Conservation (phyloP, 164 flowering plant genomes). For the Akebia trifoliata region DNA sequence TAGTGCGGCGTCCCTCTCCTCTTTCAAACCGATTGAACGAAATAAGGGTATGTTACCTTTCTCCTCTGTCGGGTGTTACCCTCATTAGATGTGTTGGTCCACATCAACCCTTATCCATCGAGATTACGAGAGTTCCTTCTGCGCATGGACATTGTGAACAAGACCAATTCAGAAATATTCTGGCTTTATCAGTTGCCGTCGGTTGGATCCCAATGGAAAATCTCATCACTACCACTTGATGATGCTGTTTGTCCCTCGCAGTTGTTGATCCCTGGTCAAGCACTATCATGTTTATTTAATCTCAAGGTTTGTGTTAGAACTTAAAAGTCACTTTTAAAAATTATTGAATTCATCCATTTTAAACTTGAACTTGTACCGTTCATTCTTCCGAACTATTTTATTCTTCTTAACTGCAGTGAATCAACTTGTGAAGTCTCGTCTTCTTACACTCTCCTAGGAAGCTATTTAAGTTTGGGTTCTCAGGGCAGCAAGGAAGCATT, state of each 20-base stretch:
- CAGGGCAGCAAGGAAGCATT: conserved; percentile 23
- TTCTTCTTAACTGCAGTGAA: conserved; percentile 37
- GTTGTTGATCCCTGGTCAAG: conserved; percentile 61
- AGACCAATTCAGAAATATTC: conserved; percentile 56
- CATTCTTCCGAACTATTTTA: neutral
- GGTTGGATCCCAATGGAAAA: conserved; percentile 71
- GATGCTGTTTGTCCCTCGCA: conserved; percentile 42
- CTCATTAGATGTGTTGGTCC: conserved; percentile 69
- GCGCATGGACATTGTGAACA: conserved; percentile 82
- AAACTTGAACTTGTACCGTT: neutral
- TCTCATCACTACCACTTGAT: conserved; percentile 56
- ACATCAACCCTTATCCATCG: conserved; percentile 64
- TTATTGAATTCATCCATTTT: too few relatives aligned
- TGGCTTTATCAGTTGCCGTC: conserved; percentile 74
- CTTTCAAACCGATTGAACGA: too few relatives aligned
- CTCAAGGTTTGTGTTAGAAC: conserved; percentile 57
- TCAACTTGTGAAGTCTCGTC: conserved; percentile 27
- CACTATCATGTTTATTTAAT: conserved; percentile 73
- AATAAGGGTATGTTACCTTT: too few relatives aligned
- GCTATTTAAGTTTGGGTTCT: conserved; percentile 46
- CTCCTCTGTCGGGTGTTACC: conserved; percentile 58
- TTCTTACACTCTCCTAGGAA: conserved; percentile 24
- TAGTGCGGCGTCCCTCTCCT: too few relatives aligned
- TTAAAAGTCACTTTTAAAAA: too few relatives aligned
- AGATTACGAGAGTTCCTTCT: conserved; percentile 79